Percentiles rank a stretch among this genome's conserved stretches.
phyloP scores from a whole-genome alignment of 108 stramenopile species.

The Pseudonitzschia delicatissima region DNA sequence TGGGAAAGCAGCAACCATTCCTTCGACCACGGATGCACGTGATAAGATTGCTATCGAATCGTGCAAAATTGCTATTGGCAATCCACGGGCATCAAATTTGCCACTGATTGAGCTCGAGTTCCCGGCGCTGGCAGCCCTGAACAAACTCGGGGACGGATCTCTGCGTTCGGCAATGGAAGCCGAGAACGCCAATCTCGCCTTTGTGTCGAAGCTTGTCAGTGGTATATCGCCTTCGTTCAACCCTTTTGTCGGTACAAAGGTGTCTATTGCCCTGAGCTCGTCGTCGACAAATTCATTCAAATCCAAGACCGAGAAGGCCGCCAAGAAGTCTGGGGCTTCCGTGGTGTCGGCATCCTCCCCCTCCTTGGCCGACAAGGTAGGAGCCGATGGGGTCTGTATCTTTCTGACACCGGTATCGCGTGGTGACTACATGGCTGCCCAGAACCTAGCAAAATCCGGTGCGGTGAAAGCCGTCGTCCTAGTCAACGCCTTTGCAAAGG shows the following conservation, averaged over 20 bases:
- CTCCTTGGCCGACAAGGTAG: constrained; percentile 3
- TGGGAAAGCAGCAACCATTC: background rate
- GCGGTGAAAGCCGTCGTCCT: constrained; percentile 41
- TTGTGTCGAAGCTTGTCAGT: constrained; percentile 44
- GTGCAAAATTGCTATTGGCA: constrained; percentile 51
- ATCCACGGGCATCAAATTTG: constrained; percentile 35
- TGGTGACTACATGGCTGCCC: constrained; percentile 54
- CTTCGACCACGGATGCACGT: constrained; percentile 8
- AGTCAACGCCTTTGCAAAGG: constrained; percentile 72
- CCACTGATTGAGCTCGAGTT: constrained; percentile 79
- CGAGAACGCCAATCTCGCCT: constrained; percentile 57
- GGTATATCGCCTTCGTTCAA: constrained; percentile 19
- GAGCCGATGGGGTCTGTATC: constrained; percentile 36
- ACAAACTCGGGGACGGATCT: constrained; percentile 75
- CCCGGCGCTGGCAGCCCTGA: constrained; percentile 52
- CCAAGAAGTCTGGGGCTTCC: constrained; percentile 11
- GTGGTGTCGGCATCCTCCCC: constrained; percentile 19
- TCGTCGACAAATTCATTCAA: constrained; percentile 41
- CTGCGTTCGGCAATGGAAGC: constrained; percentile 62
- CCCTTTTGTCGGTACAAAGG: constrained; percentile 52
- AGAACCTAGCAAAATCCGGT: constrained; percentile 33
- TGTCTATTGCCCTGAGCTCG: constrained; percentile 42
- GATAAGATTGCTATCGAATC: constrained; percentile 56
- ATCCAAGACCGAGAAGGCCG: constrained; percentile 40
- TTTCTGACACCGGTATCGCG: constrained; percentile 53